Base-by-base conservation (phyloP, 2,329 filamentous ascomycete genomes). In the Penicillium glabrum region DNA sequence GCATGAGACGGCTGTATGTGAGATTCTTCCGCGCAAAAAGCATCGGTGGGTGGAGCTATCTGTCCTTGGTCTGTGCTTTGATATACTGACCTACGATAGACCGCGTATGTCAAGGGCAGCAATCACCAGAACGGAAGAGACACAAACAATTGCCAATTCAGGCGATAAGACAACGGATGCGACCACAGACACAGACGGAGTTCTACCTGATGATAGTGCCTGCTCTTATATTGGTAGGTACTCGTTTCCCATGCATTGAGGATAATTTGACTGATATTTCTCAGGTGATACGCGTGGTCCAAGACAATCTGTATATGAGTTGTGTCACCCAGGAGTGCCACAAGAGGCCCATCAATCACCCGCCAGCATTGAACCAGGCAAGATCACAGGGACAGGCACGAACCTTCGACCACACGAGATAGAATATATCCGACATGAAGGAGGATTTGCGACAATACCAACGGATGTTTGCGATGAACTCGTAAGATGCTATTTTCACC, bases 401-500 rank as follows among this genome's bases (percentile, higher is more conserved):
- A 35, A 13, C 1, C 21, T 52, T 27, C 41, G 33, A 13, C 27
- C 50, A 19, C 50, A 52, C 14, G 50, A 52, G 29, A 21, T 51
- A 19, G 53, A 55, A 2, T 55, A 55, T 26, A 49, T 55, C 16
- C 41, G 33, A 7, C 33, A 55, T 3, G 31, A 55, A 45, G 53
- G 53, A 10, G 53, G 41, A 27, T 55, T 55, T 13, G 33, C 47
- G 5, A 43, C 29, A 8, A 29, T 50, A n/a, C 39, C 53, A 21
- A 6, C 37, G 11, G 41, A 45, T 51, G 46, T 51, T 11, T 55
- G 27, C 13, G 53, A 55, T 29, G 48, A 35, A 19, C 43, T 55
- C 16, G 41, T 55, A 21, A 39, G 43, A 44, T 54, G 47, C 8
- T 62, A 62, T 27, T 61, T 62, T 45, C 41, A 53, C 37, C 56